Percentiles rank a stretch among this genome's conserved stretches.
phyloP scores from a whole-genome alignment of 2,329 filamentous ascomycete genomes.

The Epichloe aotearoae region DNA sequence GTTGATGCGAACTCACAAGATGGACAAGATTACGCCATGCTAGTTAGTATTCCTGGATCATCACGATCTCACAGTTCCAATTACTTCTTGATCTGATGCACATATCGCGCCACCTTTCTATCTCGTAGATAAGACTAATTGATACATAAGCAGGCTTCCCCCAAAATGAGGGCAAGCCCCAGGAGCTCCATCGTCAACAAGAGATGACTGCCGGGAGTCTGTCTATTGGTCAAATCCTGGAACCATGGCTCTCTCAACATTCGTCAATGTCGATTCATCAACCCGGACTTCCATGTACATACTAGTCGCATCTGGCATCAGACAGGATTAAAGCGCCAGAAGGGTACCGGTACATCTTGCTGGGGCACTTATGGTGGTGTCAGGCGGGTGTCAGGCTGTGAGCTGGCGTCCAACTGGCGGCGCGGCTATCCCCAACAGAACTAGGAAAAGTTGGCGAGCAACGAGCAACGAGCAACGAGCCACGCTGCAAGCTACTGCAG shows the following conservation, averaged over 20 bases:
- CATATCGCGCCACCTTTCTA: background rate
- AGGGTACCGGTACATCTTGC: background rate
- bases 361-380: no score
- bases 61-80: background rate
- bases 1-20: no score
- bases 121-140: background rate
- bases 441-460: constrained; percentile 18
- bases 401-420: constrained; percentile 6
- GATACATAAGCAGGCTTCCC: background rate
- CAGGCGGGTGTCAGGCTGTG: background rate
- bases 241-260: background rate
- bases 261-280: no score
- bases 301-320: background rate
- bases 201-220: background rate
- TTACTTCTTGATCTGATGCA: background rate
- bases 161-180: background rate
- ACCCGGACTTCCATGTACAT: no score
- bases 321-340: no score
- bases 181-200: background rate
- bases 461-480: constrained; percentile 12
- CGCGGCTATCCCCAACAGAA: constrained; percentile 27
- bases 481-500: constrained; percentile 4
- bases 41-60: background rate
- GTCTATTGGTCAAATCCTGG: background rate
- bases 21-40: background rate